Evolutionary conservation across 2,329 filamentous ascomycete species (phyloP).

Genomic region (Ophiocordyceps camponoti-saundersi): DNA sequence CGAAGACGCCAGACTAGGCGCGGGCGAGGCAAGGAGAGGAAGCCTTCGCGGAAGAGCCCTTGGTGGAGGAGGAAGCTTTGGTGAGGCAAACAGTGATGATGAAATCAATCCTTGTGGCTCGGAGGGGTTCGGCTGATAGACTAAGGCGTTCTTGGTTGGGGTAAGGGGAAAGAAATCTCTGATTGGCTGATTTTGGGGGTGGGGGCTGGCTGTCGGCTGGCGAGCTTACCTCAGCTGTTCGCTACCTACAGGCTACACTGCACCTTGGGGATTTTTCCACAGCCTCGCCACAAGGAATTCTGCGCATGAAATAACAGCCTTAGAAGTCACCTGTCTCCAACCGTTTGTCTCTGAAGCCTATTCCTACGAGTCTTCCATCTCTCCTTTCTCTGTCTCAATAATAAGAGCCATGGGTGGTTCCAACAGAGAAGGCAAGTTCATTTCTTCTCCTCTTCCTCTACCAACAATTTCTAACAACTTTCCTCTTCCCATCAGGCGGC

Average conservation of each 20-base stretch:
- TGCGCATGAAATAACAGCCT: not conserved
- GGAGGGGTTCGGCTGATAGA: not conserved
- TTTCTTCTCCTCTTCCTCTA: not conserved
- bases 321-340: not conserved
- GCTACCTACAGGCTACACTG: too few species aligned
- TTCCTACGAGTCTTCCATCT: not conserved
- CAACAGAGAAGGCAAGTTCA: slow-evolving; percentile 19
- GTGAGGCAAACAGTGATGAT: not conserved
- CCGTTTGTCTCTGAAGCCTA: not conserved
- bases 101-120: not conserved
- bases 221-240: not conserved
- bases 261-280: not conserved
- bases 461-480: not conserved
- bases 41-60: not conserved
- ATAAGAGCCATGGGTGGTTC: slow-evolving; percentile 17
- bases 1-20: too few species aligned
- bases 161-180: not conserved
- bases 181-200: not conserved
- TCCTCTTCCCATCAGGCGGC: slow-evolving; percentile 38
- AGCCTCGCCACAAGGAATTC: not conserved
- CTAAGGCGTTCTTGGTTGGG: not conserved
- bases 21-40: too few species aligned
- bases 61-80: not conserved
- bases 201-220: not conserved
- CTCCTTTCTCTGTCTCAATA: not conserved